These are phyloP conservation scores for Tricholoma terreum DNA, from an alignment of 768 basidiomycete genomes.

Conservation along the genomic window DNA sequence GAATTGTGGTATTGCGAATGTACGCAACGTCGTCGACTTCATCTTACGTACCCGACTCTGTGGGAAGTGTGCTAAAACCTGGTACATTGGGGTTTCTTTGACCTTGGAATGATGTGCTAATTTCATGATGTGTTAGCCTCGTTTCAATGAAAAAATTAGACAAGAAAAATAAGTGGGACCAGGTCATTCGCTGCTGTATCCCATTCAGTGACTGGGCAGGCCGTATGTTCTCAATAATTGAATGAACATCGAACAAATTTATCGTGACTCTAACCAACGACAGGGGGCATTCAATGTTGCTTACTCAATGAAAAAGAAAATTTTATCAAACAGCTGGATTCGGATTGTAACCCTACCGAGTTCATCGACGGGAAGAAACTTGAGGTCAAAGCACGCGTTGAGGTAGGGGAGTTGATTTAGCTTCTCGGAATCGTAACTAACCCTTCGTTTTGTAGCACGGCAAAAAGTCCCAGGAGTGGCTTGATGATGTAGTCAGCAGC, in stretches of 20 bases:
- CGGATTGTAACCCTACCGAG: slow-evolving; percentile 3
- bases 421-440: background rate
- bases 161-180: slow-evolving; percentile 6
- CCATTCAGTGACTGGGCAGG: slow-evolving; percentile 15
- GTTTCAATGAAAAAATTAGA: slow-evolving; percentile 11
- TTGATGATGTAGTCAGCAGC: background rate
- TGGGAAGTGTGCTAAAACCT: slow-evolving; percentile 20
- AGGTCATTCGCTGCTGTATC: slow-evolving; percentile 18
- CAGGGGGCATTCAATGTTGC: slow-evolving; percentile 13
- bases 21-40: slow-evolving; percentile 21
- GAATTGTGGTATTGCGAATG: slow-evolving; percentile 17
- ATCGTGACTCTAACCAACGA: background rate
- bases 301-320: slow-evolving; percentile 13
- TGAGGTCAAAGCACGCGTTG: slow-evolving; percentile 8
- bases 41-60: slow-evolving; percentile 24
- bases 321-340: slow-evolving; percentile 17
- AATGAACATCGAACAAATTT: background rate
- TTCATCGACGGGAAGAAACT: slow-evolving; percentile 15
- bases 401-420: slow-evolving; percentile 1
- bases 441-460: slow-evolving; percentile 1
- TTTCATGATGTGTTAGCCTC: slow-evolving; percentile 8
- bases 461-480: slow-evolving; percentile 7
- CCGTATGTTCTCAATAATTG: slow-evolving; percentile 9
- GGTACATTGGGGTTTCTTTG: slow-evolving; percentile 4
- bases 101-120: background rate